Evolutionary conservation across 164 flowering plant genomes (phyloP), one percentile per base, ranked within the genome.

Genomic region (Malania oleifera): DNA sequence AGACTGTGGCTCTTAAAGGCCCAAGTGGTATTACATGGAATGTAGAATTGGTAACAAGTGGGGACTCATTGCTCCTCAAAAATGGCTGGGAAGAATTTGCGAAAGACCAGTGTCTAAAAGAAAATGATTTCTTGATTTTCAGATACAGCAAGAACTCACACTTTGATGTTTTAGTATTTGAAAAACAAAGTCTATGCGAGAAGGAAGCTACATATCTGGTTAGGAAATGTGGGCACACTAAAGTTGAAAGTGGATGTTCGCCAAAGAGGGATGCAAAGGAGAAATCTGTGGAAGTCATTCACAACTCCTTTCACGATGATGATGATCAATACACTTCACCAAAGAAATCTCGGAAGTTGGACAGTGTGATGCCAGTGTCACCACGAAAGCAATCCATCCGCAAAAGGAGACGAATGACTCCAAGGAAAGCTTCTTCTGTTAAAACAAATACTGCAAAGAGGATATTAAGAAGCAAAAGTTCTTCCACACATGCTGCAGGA

Each of bases 71-170:
- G 65, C 31, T 58, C 55, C 68, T 80, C 34, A 52, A 58, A 22
- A 20, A 57, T 19, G 87, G 82, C 13, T 82, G 87, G 87, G 41
- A 49, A 18, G 67, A 62, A 3, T 82, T 82, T 68, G 76, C 70
- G 7, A 54, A 59, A 35, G 75, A 67, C 45, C 62, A 77, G 63
- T 56, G 44, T 22, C 58, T 82, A 10, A 51, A 64, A 60, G 67
- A 68, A 57, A 70, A 73, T 50, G 75, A 74, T 51, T 11, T 80
- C 20, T 45, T 82, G 64, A 7, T 74, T 19, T 77, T 82, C 41
- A 70, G 37, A 26, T 82, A 73, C 68, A 58, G 37, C 35, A 79
- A 76, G 1, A 65, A 51, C 7, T 70, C 77, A 15, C 28, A n/a
- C 8, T 79, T 82, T 46, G 73, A 72, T 62, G 84, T 82, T 37